These are phyloP conservation scores for Arxiozyma heterogenica DNA, from an alignment of 1,139 yeast species.

Conservation along the genomic window DNA sequence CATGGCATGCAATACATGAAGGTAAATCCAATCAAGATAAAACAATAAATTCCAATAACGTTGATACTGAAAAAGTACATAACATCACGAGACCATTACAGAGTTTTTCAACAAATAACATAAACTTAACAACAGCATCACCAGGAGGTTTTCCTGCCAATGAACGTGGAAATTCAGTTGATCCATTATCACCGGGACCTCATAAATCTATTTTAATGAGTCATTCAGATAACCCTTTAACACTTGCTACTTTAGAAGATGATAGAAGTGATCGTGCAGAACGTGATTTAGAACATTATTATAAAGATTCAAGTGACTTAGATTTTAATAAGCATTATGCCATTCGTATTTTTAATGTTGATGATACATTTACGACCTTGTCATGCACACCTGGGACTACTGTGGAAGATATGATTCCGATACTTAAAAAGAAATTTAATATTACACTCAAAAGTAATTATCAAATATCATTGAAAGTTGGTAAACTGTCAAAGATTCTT, in stretches of 20 bases:
- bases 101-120: not conserved
- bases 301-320: constrained; percentile 28
- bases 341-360: constrained; percentile 66
- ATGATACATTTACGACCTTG: constrained; percentile 74
- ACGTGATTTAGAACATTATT: constrained; percentile 27
- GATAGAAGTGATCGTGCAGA: constrained; percentile 33
- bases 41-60: not conserved
- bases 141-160: constrained; percentile 4
- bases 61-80: not conserved
- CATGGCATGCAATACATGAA: constrained; percentile 7
- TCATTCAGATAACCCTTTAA: not conserved
- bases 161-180: not conserved
- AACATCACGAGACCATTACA: not conserved
- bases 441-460: constrained; percentile 62
- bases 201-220: not conserved
- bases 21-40: not conserved
- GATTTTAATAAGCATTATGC: constrained; percentile 28
- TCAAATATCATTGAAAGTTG: constrained; percentile 71
- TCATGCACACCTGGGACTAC: constrained; percentile 67
- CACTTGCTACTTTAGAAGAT: constrained; percentile 18
- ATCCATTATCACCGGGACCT: not conserved
- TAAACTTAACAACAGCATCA: constrained; percentile 4
- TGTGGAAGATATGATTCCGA: constrained; percentile 61
- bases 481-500: constrained; percentile 67
- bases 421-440: constrained; percentile 60